Base-by-base conservation (phyloP, 208 protist species). In the Phytomonas francai region DNA sequence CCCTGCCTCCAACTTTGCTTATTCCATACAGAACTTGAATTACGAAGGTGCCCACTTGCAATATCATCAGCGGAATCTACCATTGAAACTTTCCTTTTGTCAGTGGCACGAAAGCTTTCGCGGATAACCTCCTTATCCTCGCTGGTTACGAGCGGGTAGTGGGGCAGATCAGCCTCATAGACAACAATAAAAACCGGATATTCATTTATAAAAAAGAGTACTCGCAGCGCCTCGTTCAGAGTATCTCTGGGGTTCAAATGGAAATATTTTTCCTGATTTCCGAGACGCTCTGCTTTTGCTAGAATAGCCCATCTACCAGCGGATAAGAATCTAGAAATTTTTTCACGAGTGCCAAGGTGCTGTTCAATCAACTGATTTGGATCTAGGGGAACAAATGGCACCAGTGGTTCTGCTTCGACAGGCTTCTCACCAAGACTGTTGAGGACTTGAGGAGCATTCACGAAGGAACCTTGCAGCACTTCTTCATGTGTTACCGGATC, bases 181-280 rank as follows among this genome's bases (percentile, higher is more conserved):
- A 94, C 71, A 6, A 96, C 83, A 7, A 83, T 66, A 57, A 96
- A 88, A 9, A 89, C 83, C 25, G 91, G 91, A 63, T 83, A 96
- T 79, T 96, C 91, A 60, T 83, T 94, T 5, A 96, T 75, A 59
- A 93, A 94, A 70, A 92, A 96, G 14, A 96, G 68, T 0, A 71
- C 76, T 27, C 91, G 88, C 36, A 96, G 59, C 45, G 77, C 83
- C 49, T 92, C 86, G 59, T 91, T 86, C 16, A 96, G 70, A 27
- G 91, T 92, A 22, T 78, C 63, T 27, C 72, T 59, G 0, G 79
- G 74, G 25, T 82, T 67, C 0, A 96, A 66, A 12, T 67, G 66
- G 61, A 96, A 94, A 67, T 89, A 96, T 49, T 80, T 75, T 7
- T 58, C 69, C 42, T 80, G 67, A 25, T 45, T 73, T 28, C 87